Evolutionary conservation across 2,329 filamentous ascomycete species (phyloP).

Genomic region (Xylariaceae sp.): DNA sequence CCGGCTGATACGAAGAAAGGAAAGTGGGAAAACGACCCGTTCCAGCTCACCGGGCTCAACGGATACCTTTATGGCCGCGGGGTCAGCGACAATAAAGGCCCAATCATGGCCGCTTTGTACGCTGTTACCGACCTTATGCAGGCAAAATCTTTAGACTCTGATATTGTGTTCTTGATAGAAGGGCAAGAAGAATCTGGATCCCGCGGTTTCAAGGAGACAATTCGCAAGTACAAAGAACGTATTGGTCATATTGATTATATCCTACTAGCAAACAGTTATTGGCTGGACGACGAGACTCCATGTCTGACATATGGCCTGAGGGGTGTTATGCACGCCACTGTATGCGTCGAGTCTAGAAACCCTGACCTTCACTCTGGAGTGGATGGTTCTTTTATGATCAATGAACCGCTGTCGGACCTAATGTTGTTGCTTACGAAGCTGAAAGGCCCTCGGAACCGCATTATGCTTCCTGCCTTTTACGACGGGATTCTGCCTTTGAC

Average conservation of each 20-base stretch:
- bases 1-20: constrained; percentile 81
- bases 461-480: constrained; percentile 89
- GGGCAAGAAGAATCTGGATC: constrained; percentile 97
- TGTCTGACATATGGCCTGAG: constrained; percentile 94
- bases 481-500: constrained; percentile 80
- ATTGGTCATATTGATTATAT: constrained; percentile 96
- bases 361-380: constrained; percentile 95
- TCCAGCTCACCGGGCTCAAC: constrained; percentile 85
- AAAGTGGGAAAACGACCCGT: constrained; percentile 89
- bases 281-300: constrained; percentile 94
- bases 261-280: constrained; percentile 95
- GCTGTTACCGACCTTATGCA: constrained; percentile 89
- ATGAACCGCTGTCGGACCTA: constrained; percentile 91
- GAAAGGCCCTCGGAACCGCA: constrained; percentile 78
- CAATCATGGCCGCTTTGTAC: constrained; percentile 91
- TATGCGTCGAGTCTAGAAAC: constrained; percentile 83
- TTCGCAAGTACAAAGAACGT: constrained; percentile 77
- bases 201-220: constrained; percentile 83
- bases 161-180: constrained; percentile 93
- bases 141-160: constrained; percentile 81
- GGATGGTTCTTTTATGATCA: constrained; percentile 88
- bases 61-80: constrained; percentile 94
- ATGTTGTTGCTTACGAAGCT: constrained; percentile 82
- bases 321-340: constrained; percentile 90
- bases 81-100: constrained; percentile 97